These are phyloP conservation scores for Exophiala aquamarina DNA, from an alignment of 2,329 filamentous ascomycete species.

Conservation along the genomic window DNA sequence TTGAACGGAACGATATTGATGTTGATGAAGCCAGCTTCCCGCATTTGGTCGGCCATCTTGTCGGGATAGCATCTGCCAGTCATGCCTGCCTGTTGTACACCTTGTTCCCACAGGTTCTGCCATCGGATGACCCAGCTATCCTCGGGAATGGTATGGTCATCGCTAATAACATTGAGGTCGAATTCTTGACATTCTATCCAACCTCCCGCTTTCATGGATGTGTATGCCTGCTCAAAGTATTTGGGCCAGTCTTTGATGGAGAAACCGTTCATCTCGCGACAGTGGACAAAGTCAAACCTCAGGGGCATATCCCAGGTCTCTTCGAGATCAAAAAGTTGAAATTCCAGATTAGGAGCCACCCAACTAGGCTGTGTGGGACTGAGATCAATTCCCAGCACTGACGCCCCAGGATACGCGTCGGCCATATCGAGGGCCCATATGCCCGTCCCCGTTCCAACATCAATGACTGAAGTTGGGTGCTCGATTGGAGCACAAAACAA, in stretches of 20 bases:
- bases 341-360: conserved; percentile 54
- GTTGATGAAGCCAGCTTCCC: conserved; percentile 17
- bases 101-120: conserved; percentile 11
- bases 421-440: conserved; percentile 45
- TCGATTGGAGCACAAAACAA: conserved; percentile 27
- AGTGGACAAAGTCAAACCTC: conserved; percentile 59
- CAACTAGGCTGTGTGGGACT: conserved; percentile 41
- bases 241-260: conserved; percentile 12
- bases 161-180: conserved; percentile 5
- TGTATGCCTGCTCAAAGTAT: conserved; percentile 17
- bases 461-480: conserved; percentile 41
- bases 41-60: conserved; percentile 17
- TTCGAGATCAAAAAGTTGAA: conserved; percentile 59
- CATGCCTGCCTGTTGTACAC: conserved; percentile 9
- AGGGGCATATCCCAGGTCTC: conserved; percentile 56
- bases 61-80: conserved; percentile 11
- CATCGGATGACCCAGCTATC: conserved; percentile 9
- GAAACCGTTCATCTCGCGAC: conserved; percentile 15
- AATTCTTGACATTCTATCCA: conserved; percentile 17
- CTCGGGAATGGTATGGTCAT: conserved; percentile 10
- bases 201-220: conserved; percentile 29
- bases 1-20: conserved; percentile 14
- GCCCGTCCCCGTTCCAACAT: conserved; percentile 44
- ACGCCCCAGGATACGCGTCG: conserved; percentile 37
- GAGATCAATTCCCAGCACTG: conserved; percentile 37